A percentile compares a stretch with the other conserved stretches of the same genome.
Conservation (phyloP, 2,329 filamentous ascomycete species). For the Acephala macrosclerotiorum region DNA sequence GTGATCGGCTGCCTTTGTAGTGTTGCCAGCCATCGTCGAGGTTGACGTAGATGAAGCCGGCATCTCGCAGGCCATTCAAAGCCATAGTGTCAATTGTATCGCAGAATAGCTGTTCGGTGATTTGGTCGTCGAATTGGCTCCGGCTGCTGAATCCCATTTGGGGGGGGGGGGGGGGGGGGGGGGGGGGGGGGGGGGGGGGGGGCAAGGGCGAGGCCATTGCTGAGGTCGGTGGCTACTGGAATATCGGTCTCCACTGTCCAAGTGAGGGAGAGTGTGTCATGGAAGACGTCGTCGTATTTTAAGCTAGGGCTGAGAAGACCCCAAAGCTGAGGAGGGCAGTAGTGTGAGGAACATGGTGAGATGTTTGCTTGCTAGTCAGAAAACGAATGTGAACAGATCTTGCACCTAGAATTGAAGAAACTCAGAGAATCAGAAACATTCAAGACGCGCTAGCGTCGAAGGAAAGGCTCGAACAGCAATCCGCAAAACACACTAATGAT, state of each 20-base stretch:
- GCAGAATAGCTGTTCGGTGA: slow-evolving; percentile 55
- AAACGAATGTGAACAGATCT: neutral
- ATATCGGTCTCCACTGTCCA: neutral
- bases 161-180: slow-evolving; percentile 49
- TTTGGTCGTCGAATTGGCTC: slow-evolving; percentile 59
- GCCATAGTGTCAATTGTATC: slow-evolving; percentile 53
- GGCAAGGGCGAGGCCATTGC: slow-evolving; percentile 46
- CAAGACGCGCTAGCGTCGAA: neutral
- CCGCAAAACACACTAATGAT: neutral
- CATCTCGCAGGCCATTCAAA: slow-evolving; percentile 54
- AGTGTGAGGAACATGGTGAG: neutral
- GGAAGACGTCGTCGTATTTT: neutral
- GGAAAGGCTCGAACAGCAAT: neutral
- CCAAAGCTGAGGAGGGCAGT: neutral
- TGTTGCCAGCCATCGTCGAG: slow-evolving; percentile 67
- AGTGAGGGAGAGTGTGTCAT: slow-evolving; percentile 3
- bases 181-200: slow-evolving; percentile 50
- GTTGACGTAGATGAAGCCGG: slow-evolving; percentile 62
- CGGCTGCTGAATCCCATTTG: slow-evolving; percentile 61
- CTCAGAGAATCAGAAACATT: neutral
- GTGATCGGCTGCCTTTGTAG: slow-evolving; percentile 47
- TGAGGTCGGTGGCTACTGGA: slow-evolving; percentile 23
- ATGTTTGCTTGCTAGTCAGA: neutral
- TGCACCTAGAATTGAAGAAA: neutral
- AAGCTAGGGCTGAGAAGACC: neutral